Conservation (phyloP, 352 stramenopile genomes). For the Phytophthora hibernalis region DNA sequence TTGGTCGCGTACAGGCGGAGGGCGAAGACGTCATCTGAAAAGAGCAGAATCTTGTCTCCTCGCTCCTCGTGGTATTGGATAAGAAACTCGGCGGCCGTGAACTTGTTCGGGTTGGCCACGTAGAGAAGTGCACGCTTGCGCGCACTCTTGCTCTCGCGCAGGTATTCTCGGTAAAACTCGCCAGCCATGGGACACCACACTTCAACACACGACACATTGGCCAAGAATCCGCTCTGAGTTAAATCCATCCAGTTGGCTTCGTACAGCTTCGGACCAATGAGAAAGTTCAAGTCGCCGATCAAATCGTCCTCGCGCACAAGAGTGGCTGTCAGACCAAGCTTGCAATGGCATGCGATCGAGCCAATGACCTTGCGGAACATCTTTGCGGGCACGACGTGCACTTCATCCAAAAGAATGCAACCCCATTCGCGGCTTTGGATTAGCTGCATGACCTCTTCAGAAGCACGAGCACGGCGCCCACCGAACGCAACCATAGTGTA, state of each 20-base stretch:
- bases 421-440: conserved; percentile 98
- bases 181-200: conserved; percentile 99
- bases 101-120: conserved; percentile 99
- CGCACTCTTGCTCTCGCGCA: conserved; percentile 88
- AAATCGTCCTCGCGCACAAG: conserved; percentile 99
- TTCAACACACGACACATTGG: conserved; percentile 98
- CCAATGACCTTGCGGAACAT: conserved; percentile 98
- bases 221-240: conserved; percentile 96
- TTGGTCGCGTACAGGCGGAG: conserved; percentile 95
- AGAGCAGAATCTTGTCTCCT: conserved; percentile 99
- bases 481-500: conserved; percentile 98
- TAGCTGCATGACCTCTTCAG: conserved; percentile 95
- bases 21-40: conserved; percentile 98
- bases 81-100: conserved; percentile 95
- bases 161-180: conserved; percentile 96
- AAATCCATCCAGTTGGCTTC: conserved; percentile 99
- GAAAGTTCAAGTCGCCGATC: conserved; percentile 99
- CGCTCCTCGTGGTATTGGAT: conserved; percentile 97
- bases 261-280: conserved; percentile 98
- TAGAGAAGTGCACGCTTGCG: conserved; percentile 96
- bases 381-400: conserved; percentile 98
- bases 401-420: conserved; percentile 96
- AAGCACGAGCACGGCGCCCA: conserved; percentile 91
- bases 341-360: conserved; percentile 96
- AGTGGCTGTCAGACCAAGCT: conserved; percentile 98